Evolutionary conservation across 169 alveolate species (phyloP), one percentile per base, ranked within the genome.

Genomic region (Theileria sp.): DNA sequence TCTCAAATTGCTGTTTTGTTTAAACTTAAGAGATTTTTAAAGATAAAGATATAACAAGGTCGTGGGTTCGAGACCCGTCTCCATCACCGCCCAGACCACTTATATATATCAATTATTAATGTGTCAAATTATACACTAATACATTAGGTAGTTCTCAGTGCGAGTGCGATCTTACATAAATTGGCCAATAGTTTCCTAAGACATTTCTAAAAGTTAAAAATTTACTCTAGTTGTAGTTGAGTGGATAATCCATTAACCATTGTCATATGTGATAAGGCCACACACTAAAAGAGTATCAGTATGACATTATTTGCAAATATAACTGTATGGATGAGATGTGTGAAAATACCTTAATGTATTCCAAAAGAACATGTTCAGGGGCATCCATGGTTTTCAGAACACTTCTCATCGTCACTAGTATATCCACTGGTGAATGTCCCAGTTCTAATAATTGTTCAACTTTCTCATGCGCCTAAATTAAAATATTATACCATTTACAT

Each of bases 351-450:
- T 89, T 89, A 34, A 89, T 74, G 82, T 61, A 89, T 75, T 89
- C 94, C 88, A 87, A 50, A 36, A 83, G 81, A n/a, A 83, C 90
- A 44, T 80, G 92, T 70, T 89, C 94, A 3, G 93, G 94, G 9
- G 92, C 87, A 34, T 83, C 83, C 58, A 87, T 81, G 25, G 88
- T 70, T 72, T 89, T 89, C 25, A 89, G 67, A 8, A 89, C 92
- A 77, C 87, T 87, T 32, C 94, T 81, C 75, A 89, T 87, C 4
- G 94, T 89, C 15, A 89, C 85, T 44, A 71, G 17, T n/a, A 82
- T 92, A 70, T 96, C 99, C 12, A 95, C 87, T 3, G 96, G 92
- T n/a, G 95, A 92, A 85, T 95, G 95, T 3, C 99, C 98, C 49
- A 94, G 44, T 17, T 75, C 77, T 25, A 84, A 75, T 30, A 84